Percentiles rank a stretch among this genome's conserved stretches.
phyloP scores from a whole-genome alignment of 2,329 filamentous ascomycete species.

The Macrophomina tecta region DNA sequence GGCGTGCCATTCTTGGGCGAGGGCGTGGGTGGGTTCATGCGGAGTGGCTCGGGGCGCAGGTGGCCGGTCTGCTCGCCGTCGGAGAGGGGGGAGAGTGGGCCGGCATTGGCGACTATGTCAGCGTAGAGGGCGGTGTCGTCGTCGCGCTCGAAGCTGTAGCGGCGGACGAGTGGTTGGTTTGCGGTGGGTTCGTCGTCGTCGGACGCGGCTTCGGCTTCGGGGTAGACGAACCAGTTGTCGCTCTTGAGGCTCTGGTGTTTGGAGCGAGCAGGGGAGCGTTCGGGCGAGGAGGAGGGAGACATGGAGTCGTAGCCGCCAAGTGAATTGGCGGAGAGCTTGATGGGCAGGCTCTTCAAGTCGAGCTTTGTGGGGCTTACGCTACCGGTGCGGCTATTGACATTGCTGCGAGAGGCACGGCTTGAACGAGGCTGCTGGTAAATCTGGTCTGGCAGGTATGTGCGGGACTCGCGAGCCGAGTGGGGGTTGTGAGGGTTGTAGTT shows the following conservation, averaged over 20 bases:
- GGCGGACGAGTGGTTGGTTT: slow-evolving; percentile 5
- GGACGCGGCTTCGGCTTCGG: slow-evolving; percentile 1
- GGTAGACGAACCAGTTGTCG: slow-evolving; percentile 56
- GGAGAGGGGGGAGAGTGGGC: neutral
- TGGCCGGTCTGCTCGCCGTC: slow-evolving; percentile 23
- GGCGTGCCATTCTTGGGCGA: slow-evolving; percentile 33
- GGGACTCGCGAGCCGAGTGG: slow-evolving; percentile 60
- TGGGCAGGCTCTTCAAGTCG: slow-evolving; percentile 25
- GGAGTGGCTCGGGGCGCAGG: slow-evolving; percentile 50
- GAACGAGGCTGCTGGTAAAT: slow-evolving; percentile 44
- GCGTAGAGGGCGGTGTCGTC: slow-evolving; percentile 15
- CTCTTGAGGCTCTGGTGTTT: slow-evolving; percentile 42
- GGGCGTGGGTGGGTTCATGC: slow-evolving; percentile 56
- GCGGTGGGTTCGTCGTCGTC: neutral
- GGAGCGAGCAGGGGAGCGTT: slow-evolving; percentile 32
- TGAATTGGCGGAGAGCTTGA: slow-evolving; percentile 40
- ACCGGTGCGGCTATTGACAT: slow-evolving; percentile 13
- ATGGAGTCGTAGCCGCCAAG: slow-evolving; percentile 36
- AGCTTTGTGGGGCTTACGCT: slow-evolving; percentile 14
- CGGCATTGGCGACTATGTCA: slow-evolving; percentile 31
- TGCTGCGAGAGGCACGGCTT: slow-evolving; percentile 39
- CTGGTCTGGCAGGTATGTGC: slow-evolving; percentile 60
- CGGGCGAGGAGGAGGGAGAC: slow-evolving; percentile 30
- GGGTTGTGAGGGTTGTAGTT: slow-evolving; percentile 56
- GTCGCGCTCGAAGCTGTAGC: slow-evolving; percentile 26